Conservation (phyloP, 2,329 filamentous ascomycete species). For the Trichophyton benhamiae region DNA sequence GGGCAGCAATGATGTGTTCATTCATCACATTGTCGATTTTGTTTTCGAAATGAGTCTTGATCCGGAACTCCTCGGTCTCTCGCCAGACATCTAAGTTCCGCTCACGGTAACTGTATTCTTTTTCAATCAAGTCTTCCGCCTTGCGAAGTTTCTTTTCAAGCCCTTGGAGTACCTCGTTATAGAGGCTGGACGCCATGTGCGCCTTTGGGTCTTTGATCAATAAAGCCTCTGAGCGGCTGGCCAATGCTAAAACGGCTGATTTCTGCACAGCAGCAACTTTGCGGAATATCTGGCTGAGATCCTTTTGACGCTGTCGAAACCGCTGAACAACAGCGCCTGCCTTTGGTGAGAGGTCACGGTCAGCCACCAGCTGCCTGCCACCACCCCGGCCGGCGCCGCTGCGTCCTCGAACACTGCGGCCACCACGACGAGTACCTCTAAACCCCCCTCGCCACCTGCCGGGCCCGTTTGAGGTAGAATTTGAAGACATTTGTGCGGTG, state of each 20-base stretch:
- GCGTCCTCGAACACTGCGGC: slow-evolving; percentile 22
- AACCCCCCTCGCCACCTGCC: slow-evolving; percentile 20
- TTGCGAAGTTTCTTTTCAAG: slow-evolving; percentile 21
- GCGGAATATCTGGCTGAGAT: slow-evolving; percentile 32
- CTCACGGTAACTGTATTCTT: slow-evolving; percentile 25
- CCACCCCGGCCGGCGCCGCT: slow-evolving; percentile 19
- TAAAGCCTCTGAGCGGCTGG: slow-evolving; percentile 27
- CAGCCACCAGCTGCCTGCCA: slow-evolving; percentile 21
- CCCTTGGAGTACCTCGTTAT: slow-evolving; percentile 24
- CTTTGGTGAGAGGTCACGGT: slow-evolving; percentile 23
- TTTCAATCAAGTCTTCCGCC: slow-evolving; percentile 20
- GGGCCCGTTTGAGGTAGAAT: slow-evolving; percentile 8
- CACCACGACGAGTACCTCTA: slow-evolving; percentile 10
- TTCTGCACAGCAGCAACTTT: slow-evolving; percentile 31
- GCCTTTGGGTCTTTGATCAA: slow-evolving; percentile 31
- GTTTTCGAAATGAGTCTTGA: slow-evolving; percentile 24
- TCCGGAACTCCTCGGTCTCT: slow-evolving; percentile 22
- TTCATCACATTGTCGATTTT: slow-evolving; percentile 22
- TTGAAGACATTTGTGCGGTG: slow-evolving; percentile 10
- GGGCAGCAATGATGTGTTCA: slow-evolving; percentile 30
- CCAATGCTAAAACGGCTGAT: slow-evolving; percentile 29
- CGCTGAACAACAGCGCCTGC: slow-evolving; percentile 27
- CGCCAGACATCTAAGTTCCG: slow-evolving; percentile 21
- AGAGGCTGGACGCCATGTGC: slow-evolving; percentile 30
- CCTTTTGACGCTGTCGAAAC: slow-evolving; percentile 31